Conservation (phyloP, 108 stramenopile species). For the Pseudonitzschia delicatissima region DNA sequence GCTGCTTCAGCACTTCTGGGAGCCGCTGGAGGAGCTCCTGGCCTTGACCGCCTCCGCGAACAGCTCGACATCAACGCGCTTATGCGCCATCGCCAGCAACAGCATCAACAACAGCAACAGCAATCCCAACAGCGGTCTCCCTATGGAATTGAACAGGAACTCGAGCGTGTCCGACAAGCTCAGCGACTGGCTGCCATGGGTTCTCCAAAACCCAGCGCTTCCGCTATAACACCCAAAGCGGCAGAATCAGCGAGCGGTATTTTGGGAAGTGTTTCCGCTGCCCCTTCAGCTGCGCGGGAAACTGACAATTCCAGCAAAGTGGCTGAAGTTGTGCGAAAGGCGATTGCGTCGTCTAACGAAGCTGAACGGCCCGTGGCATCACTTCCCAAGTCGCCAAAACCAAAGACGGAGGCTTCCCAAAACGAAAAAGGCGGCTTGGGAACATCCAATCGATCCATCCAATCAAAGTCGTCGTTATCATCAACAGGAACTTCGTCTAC, state of each 20-base stretch:
- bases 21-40: slow-evolving; percentile 18
- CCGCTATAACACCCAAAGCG: background rate
- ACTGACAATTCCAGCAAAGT: too few relatives aligned
- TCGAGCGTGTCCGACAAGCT: slow-evolving; percentile 1
- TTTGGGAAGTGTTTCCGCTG: too few relatives aligned
- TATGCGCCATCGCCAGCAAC: slow-evolving; percentile 4
- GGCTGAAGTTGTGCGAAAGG: too few relatives aligned
- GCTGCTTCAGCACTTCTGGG: slow-evolving; percentile 14
- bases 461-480: background rate
- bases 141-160: slow-evolving; percentile 5
- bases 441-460: too few relatives aligned
- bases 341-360: too few relatives aligned
- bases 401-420: too few relatives aligned
- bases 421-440: too few relatives aligned
- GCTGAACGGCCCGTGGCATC: too few relatives aligned
- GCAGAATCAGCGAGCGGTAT: too few relatives aligned
- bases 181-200: background rate
- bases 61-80: slow-evolving; percentile 8
- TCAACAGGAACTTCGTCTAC: too few relatives aligned
- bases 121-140: background rate
- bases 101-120: slow-evolving; percentile 1
- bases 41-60: slow-evolving; percentile 5
- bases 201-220: background rate
- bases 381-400: too few relatives aligned
- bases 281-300: too few relatives aligned